A percentile compares a stretch with the other conserved stretches of the same genome.
These are phyloP conservation scores for Pleurotus ostreatus DNA, from an alignment of 768 basidiomycete genomes.

Conservation along the genomic window DNA sequence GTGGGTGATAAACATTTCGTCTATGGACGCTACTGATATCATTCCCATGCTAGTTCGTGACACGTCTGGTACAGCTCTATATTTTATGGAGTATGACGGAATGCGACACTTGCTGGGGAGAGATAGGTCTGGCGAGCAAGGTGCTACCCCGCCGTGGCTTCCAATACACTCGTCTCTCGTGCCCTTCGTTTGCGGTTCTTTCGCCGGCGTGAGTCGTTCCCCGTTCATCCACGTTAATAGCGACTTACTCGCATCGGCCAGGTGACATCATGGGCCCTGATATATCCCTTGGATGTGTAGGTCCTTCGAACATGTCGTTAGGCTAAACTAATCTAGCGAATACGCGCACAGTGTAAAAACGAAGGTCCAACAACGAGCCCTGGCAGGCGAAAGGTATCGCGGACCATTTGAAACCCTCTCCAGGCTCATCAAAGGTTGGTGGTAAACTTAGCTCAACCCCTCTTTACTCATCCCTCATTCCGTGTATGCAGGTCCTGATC, in stretches of 20 bases:
- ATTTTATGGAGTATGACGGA: conserved; percentile 93
- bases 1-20: conserved; percentile 35
- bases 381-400: conserved; percentile 74
- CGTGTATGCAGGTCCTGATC: conserved; percentile 62
- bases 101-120: conserved; percentile 86
- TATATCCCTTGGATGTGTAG: conserved; percentile 94
- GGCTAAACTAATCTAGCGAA: conserved; percentile 9
- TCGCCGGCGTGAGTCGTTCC: conserved; percentile 64
- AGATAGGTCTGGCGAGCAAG: conserved; percentile 73
- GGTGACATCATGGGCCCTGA: conserved; percentile 81
- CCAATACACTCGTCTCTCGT: conserved; percentile 77
- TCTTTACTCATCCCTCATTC: background rate
- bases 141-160: conserved; percentile 77
- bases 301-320: conserved; percentile 20
- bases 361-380: conserved; percentile 89
- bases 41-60: conserved; percentile 62
- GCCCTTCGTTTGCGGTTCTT: conserved; percentile 87
- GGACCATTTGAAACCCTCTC: conserved; percentile 69
- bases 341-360: conserved; percentile 72
- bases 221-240: conserved; percentile 26
- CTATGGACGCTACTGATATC: too few relatives aligned
- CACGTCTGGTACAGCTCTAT: conserved; percentile 83
- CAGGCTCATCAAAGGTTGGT: conserved; percentile 74
- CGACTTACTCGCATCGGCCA: conserved; percentile 22
- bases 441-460: background rate